Percentiles rank a stretch among this genome's conserved stretches.
Conservation (phyloP, 495 filamentous ascomycete genomes). For the Geopyxis carbonaria region DNA sequence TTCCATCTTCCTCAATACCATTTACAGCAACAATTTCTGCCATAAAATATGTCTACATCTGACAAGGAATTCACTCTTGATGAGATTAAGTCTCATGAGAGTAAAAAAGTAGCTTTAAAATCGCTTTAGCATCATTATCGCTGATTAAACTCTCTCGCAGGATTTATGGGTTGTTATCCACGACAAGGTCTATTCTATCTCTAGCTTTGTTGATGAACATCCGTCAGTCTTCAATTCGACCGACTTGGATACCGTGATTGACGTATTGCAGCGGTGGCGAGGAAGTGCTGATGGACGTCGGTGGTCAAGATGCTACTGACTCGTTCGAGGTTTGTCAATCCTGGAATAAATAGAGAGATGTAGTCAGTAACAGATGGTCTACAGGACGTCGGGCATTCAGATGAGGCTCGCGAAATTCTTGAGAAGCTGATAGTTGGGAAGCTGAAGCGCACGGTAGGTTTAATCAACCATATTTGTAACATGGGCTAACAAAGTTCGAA, state of each 20-base stretch:
- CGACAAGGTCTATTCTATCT: conserved; percentile 85
- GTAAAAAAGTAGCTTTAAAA: conserved; percentile 84
- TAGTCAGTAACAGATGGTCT: conserved; percentile 4
- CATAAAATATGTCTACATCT: no score
- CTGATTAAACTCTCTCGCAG: conserved; percentile 21
- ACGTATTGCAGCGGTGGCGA: conserved; percentile 62
- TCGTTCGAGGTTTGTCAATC: conserved; percentile 51
- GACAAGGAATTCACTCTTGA: conserved; percentile 59
- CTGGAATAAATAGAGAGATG: neutral
- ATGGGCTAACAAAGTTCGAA: conserved; percentile 5
- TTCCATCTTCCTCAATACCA: no score
- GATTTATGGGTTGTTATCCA: conserved; percentile 83
- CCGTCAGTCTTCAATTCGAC: conserved; percentile 56
- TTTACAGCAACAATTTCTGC: conserved; percentile 14
- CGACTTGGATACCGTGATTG: conserved; percentile 1
- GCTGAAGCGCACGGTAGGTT: conserved; percentile 69
- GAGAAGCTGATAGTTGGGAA: conserved; percentile 58
- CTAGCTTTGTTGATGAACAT: conserved; percentile 92
- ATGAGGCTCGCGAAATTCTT: conserved; percentile 93
- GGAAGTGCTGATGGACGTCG: conserved; percentile 94
- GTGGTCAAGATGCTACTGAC: conserved; percentile 90
- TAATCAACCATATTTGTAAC: conserved; percentile 5
- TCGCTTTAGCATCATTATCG: no score
- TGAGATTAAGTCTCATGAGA: conserved; percentile 72
- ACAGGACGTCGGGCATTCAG: conserved; percentile 89